phyloP scores from a whole-genome alignment of 352 stramenopile species.

The Phytophthora constricta region DNA sequence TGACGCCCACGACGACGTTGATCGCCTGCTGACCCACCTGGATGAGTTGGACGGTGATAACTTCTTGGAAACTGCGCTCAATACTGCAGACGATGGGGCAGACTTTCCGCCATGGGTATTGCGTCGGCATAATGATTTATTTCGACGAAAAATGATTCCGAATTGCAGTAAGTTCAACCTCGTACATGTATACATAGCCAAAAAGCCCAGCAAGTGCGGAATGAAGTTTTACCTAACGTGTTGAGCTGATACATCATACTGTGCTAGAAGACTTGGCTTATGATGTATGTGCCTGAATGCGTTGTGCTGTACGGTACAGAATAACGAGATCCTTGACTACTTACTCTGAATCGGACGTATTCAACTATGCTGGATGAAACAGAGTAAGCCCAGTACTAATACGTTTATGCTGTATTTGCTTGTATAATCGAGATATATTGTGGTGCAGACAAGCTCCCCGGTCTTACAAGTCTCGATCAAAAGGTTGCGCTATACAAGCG shows the following conservation, averaged over 20 bases:
- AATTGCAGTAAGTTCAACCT: conserved; percentile 28
- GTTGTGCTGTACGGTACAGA: conserved; percentile 6
- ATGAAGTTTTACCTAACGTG: conserved; percentile 40
- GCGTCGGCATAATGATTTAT: conserved; percentile 13
- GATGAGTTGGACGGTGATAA: conserved; percentile 12
- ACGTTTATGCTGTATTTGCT: conserved; percentile 14
- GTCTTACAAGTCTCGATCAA: too few relatives aligned
- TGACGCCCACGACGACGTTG: not conserved
- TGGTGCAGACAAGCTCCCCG: conserved; percentile 9
- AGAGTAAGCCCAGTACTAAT: not conserved
- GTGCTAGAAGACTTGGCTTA: conserved; percentile 6
- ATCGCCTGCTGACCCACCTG: not conserved
- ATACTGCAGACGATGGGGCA: conserved; percentile 25
- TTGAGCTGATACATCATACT: conserved; percentile 21
- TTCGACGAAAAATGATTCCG: conserved; percentile 35
- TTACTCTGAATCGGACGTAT: too few relatives aligned
- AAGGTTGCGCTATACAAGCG: too few relatives aligned
- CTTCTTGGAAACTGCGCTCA: conserved; percentile 22
- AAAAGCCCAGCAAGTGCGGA: conserved; percentile 28
- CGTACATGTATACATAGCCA: conserved; percentile 22
- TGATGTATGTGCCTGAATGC: conserved; percentile 3
- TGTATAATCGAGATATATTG: conserved; percentile 21
- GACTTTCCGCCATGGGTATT: conserved; percentile 25
- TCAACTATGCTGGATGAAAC: too few relatives aligned
- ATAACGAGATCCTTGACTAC: too few relatives aligned